A percentile compares a stretch with the other conserved stretches of the same genome.
These are phyloP conservation scores for Pythium vanterpoolii DNA, from an alignment of 352 stramenopile genomes.

Conservation along the genomic window DNA sequence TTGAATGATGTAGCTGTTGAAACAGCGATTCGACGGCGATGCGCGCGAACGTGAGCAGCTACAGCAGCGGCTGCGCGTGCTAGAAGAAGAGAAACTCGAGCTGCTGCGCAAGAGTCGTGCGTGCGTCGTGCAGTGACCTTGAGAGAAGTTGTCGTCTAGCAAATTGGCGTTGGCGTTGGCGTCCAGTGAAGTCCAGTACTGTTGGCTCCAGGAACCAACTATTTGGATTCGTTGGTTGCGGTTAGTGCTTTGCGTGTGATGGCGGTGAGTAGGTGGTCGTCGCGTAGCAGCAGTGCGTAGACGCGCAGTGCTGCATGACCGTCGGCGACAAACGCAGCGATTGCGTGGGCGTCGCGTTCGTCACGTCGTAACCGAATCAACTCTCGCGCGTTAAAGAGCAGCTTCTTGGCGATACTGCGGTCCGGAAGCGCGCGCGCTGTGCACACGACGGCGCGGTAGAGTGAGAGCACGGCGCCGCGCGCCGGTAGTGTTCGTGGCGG, in stretches of 20 bases:
- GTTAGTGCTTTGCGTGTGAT: conserved; percentile 53
- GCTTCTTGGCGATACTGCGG: conserved; percentile 60
- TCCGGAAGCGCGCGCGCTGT: conserved; percentile 52
- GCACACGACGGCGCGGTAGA: conserved; percentile 57
- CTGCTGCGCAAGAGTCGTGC: conserved; percentile 54
- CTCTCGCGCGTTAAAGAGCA: conserved; percentile 73
- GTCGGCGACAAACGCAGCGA: conserved; percentile 45
- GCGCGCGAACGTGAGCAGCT: conserved; percentile 55
- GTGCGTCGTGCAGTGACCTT: conserved; percentile 43
- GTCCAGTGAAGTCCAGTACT: too few relatives aligned
- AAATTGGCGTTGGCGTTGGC: background rate
- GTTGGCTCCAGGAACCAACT: too few relatives aligned
- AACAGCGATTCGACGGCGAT: conserved; percentile 40
- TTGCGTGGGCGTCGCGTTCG: conserved; percentile 37
- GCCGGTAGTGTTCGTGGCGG: background rate
- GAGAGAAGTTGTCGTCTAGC: background rate
- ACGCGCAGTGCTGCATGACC: conserved; percentile 56
- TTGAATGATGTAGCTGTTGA: conserved; percentile 44
- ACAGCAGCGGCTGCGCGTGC: conserved; percentile 37
- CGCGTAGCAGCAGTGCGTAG: conserved; percentile 48
- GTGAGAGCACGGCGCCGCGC: conserved; percentile 42
- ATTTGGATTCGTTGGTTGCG: background rate
- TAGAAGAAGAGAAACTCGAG: conserved; percentile 59
- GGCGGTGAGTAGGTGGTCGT: conserved; percentile 40
- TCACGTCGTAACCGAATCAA: conserved; percentile 54